Base-by-base conservation (phyloP, 306 rosid species). In the Trichosanthes truncata region DNA sequence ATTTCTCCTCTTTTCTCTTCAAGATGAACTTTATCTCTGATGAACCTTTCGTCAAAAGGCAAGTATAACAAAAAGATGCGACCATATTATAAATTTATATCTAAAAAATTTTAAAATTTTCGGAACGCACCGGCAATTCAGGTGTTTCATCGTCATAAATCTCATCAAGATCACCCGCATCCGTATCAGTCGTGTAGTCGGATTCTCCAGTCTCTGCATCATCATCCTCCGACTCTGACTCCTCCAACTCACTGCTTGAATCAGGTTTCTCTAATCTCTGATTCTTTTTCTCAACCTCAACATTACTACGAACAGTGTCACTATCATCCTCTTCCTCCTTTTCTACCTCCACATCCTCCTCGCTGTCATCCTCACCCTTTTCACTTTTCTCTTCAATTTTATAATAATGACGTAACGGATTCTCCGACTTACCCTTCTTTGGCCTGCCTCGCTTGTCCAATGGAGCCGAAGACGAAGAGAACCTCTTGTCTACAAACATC, bases 401-500 rank as follows among this genome's bases (percentile, higher is more conserved):
- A 25, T 94, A 91, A 81, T 89, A 94, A 76, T 85, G 87, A 21
- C 91, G 87, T 11, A 87, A 82, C 35, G 82, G 38, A 79, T 83
- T 81, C 25, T 56, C 83, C 18, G 84, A 78, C 29, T 78, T 66
- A 33, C 11, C 76, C 62, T 79, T 65, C 78, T 77, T 89, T 26
- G 74, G 89, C 85, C 77, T 90, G 49, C 98, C 98, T 53, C 97
- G 85, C 89, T 94, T 94, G 83, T 94, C 94, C 5, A 89, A 74
- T 51, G 97, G 90, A 17, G 94, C 91, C 29, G 96, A 86, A 20
- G 93, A 86, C 23, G 96, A 62, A 12, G 26, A 29, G 81, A 94
- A 94, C 9, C 84, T 84, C 84, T 82, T 83, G 23, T 94, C 86
- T 31, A 85, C 84, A 76, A 94, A 92, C 82, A 92, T 77, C 45